Percentiles rank a stretch among this genome's conserved stretches.
Evolutionary conservation across 306 rosid species (phyloP).

Genomic region (Trichosanthes cucumerina): DNA sequence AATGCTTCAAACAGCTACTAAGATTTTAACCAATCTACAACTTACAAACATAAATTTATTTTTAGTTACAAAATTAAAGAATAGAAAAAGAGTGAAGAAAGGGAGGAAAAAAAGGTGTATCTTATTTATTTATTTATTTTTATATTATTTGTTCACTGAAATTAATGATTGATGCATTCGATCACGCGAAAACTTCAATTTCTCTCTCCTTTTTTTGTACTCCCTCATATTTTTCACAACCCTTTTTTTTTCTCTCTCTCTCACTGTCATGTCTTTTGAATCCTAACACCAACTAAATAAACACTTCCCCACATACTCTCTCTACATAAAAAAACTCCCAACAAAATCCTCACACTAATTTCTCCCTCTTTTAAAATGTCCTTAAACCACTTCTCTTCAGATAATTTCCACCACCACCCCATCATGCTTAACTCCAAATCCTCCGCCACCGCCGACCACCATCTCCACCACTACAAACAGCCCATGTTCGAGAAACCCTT

Average conservation of each 20-base stretch:
- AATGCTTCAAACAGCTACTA: too few species aligned
- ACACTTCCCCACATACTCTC: not conserved
- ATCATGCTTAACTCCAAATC: not conserved
- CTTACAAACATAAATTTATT: too few species aligned
- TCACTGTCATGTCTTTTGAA: slow-evolving; percentile 31
- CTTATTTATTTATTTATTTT: not conserved
- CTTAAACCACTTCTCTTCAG: slow-evolving; percentile 38
- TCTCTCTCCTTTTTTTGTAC: slow-evolving; percentile 20
- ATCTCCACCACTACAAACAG: slow-evolving; percentile 25
- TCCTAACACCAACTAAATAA: not conserved
- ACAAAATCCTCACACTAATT: not conserved
- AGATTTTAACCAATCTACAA: too few species aligned
- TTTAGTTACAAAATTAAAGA: too few species aligned
- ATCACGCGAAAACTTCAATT: slow-evolving; percentile 49
- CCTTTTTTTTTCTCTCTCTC: not conserved
- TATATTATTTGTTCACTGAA: slow-evolving; percentile 20
- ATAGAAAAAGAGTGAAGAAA: not conserved
- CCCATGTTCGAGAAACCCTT: slow-evolving; percentile 88
- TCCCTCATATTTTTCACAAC: slow-evolving; percentile 1
- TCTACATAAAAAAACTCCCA: not conserved
- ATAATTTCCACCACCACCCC: slow-evolving; percentile 26
- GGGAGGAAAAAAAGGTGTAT: not conserved
- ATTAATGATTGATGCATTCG: slow-evolving; percentile 26
- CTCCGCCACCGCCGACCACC: not conserved
- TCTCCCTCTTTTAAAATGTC: slow-evolving; percentile 22